Evolutionary conservation across 768 basidiomycete species (phyloP), one percentile per base, ranked within the genome.

Genomic region (Auriculariales sp.): DNA sequence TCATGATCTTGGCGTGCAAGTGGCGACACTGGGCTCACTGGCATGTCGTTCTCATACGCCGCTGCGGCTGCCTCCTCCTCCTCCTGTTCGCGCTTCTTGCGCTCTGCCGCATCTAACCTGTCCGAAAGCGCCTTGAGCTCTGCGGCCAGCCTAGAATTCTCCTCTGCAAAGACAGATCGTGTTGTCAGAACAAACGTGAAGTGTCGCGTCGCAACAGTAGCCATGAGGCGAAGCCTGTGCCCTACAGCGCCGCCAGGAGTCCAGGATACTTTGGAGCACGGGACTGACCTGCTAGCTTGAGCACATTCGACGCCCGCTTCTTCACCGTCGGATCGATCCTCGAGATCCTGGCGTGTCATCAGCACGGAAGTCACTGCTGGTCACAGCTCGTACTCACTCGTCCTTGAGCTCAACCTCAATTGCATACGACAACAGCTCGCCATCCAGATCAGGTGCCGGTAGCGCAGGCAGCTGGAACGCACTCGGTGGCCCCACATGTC

Each of bases 101-200:
- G 33, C 64, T 87, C 85, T 17, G 79, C 81, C 12, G 79, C 79
- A 65, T 84, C 82, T 55, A 88, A 67, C 56, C 83, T 66, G 54
- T 81, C 82, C 17, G 74, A 71, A 79, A 88, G 81, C 46, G 77
- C 81, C 59, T 71, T 77, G 58, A 89, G 72, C 64, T 86, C 78
- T 46, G 73, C 79, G 64, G 81, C 79, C 53, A 89, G 67, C 62
- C 79, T 82, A 62, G 83, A 81, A 62, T 87, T 82, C 70, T 89
- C 85, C 66, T 82, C 71, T 44, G 39, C 9, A 19, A 19, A 7
- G 39, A 24, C 39, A 44, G 39, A 12, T 25, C 4, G 39, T 7
- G 7, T 7, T 17, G 35, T 7, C 6, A 7, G 35, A n/a, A 15
- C 22, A 24, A 44, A 44, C 39, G 39, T 25, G n/a, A n/a, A n/a